These are phyloP conservation scores for Coccomyxa subellipsoidea DNA, from an alignment of 163 green algal genomes.

Conservation along the genomic window DNA sequence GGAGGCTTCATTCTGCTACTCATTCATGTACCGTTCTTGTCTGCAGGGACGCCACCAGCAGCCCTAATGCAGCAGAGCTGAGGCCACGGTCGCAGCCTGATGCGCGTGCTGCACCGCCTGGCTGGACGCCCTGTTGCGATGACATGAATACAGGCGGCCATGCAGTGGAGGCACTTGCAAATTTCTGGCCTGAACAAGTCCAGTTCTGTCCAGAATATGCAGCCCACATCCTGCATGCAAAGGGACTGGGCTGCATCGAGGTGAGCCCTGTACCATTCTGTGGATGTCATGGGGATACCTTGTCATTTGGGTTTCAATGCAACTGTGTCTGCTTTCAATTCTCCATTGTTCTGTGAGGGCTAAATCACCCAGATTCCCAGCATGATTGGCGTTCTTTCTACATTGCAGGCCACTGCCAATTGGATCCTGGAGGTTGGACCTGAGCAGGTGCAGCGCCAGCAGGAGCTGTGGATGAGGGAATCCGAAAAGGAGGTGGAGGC, in stretches of 20 bases:
- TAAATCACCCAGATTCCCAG: too few relatives aligned
- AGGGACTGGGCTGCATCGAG: neutral
- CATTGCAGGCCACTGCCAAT: conserved; percentile 30
- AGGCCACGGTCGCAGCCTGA: neutral
- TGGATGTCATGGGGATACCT: too few relatives aligned
- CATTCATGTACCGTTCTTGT: neutral
- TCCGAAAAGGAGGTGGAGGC: conserved; percentile 4
- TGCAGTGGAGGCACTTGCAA: neutral
- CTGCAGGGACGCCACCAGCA: neutral
- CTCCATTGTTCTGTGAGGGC: too few relatives aligned
- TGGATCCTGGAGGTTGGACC: conserved; percentile 20
- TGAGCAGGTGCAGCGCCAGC: neutral
- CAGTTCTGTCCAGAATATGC: neutral
- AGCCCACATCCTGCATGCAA: neutral
- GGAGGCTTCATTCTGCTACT: too few relatives aligned
- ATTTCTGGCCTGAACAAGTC: neutral
- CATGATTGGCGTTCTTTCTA: neutral
- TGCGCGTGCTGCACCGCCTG: neutral
- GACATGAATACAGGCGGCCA: neutral
- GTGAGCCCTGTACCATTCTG: too few relatives aligned
- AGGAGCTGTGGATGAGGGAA: neutral
- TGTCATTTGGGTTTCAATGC: too few relatives aligned
- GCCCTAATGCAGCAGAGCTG: neutral
- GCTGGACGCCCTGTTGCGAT: neutral
- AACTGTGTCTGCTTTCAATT: too few relatives aligned